Percentiles rank a stretch among this genome's conserved stretches.
Conservation (phyloP, 768 basidiomycete genomes). For the Hygrocybe coccinea region DNA sequence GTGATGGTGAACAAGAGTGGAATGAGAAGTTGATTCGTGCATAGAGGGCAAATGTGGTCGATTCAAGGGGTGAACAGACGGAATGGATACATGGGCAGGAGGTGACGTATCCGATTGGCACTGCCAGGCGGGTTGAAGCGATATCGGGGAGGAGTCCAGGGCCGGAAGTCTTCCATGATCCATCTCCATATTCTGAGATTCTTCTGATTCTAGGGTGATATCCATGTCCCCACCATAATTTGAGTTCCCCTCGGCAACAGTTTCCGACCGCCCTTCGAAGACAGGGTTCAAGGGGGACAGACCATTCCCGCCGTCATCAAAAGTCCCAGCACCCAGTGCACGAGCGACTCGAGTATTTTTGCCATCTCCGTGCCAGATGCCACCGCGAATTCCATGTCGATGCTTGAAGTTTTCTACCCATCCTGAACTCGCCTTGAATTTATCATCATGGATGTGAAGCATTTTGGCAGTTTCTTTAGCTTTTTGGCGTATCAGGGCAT, state of each 20-base stretch:
- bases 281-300: slow-evolving; percentile 39
- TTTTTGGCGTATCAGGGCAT: slow-evolving; percentile 57
- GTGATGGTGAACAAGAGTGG: neutral
- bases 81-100: neutral
- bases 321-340: slow-evolving; percentile 6
- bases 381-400: slow-evolving; percentile 69
- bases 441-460: slow-evolving; percentile 56
- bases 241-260: slow-evolving; percentile 17
- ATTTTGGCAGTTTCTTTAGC: slow-evolving; percentile 61
- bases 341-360: slow-evolving; percentile 22
- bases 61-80: neutral
- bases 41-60: neutral
- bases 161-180: neutral
- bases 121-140: slow-evolving; percentile 23
- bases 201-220: no score
- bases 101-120: neutral
- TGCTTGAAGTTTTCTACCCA: slow-evolving; percentile 93
- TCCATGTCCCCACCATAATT: no score
- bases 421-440: slow-evolving; percentile 87
- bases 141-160: neutral
- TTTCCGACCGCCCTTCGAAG: slow-evolving; percentile 32
- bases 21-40: neutral
- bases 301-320: slow-evolving; percentile 1
- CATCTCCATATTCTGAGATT: slow-evolving; percentile 9
- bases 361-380: slow-evolving; percentile 47